A percentile compares a stretch with the other conserved stretches of the same genome.
phyloP scores from a whole-genome alignment of 1,284 basidiomycete genomes.

The Farysia itapuensis region DNA sequence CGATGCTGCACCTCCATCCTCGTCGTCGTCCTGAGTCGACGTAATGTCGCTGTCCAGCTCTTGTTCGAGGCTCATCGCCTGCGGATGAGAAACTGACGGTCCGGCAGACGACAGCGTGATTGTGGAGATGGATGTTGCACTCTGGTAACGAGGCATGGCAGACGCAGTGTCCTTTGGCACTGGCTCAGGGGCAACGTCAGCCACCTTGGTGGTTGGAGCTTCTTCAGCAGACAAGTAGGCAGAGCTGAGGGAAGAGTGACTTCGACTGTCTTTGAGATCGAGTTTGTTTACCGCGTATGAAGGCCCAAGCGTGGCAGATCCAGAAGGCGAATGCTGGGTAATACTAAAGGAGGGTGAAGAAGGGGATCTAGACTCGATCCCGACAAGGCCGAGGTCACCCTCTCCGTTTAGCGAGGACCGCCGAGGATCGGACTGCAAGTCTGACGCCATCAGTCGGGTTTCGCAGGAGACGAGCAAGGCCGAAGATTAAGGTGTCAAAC shows the following conservation, averaged over 20 bases:
- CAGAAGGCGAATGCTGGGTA: no score
- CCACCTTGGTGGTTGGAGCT: background rate
- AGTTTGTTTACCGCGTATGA: no score
- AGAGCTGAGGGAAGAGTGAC: background rate
- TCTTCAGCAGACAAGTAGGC: background rate
- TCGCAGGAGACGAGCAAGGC: no score
- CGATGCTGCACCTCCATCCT: no score
- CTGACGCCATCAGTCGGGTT: no score
- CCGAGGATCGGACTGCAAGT: background rate
- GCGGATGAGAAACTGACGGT: conserved; percentile 11
- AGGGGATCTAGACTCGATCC: conserved; percentile 22
- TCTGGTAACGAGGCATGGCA: no score
- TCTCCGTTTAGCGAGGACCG: conserved; percentile 15
- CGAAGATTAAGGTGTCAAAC: no score
- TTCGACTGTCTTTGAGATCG: background rate
- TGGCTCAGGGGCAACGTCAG: background rate
- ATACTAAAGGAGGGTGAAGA: conserved; percentile 19
- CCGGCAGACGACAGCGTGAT: background rate
- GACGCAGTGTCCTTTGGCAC: no score
- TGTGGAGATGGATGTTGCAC: no score
- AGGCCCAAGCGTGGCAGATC: background rate
- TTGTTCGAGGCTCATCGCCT: conserved; percentile 30
- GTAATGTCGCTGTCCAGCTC: conserved; percentile 19
- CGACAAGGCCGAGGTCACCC: conserved; percentile 30
- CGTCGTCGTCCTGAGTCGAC: no score